A percentile compares a stretch with the other conserved stretches of the same genome.
Conservation (phyloP, 352 stramenopile species). For the Elongisporangium prolatum region DNA sequence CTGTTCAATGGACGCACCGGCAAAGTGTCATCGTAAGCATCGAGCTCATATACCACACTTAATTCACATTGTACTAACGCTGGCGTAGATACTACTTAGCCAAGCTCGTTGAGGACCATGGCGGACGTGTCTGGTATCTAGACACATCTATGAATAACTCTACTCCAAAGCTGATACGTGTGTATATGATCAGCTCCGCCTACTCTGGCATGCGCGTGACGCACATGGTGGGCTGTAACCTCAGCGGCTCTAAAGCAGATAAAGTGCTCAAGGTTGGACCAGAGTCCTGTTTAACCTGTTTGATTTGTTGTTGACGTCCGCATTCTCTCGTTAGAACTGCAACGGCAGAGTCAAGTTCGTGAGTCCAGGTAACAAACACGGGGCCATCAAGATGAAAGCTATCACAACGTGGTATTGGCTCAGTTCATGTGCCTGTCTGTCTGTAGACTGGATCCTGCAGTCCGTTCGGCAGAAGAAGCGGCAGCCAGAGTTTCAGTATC, state of each 20-base stretch:
- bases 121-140: slow-evolving; percentile 68
- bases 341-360: slow-evolving; percentile 61
- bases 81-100: slow-evolving; percentile 65
- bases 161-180: not conserved
- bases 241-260: slow-evolving; percentile 71
- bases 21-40: slow-evolving; percentile 70
- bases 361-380: slow-evolving; percentile 36
- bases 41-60: not conserved
- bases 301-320: not conserved
- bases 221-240: slow-evolving; percentile 76
- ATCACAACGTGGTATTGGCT: no score
- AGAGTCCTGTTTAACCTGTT: not conserved
- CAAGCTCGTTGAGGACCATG: slow-evolving; percentile 76
- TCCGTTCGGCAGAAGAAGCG: slow-evolving; percentile 64
- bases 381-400: not conserved
- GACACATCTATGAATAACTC: not conserved
- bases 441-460: slow-evolving; percentile 70
- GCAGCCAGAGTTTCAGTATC: slow-evolving; percentile 59
- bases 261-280: slow-evolving; percentile 56
- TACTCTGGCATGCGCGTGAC: slow-evolving; percentile 52
- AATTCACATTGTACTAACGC: not conserved
- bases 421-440: not conserved
- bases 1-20: slow-evolving; percentile 79
- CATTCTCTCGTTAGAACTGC: slow-evolving; percentile 21
- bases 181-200: slow-evolving; percentile 20